Evolutionary conservation across 2,329 filamentous ascomycete genomes (phyloP).

Genomic region (Sphaerulina vaccinii): DNA sequence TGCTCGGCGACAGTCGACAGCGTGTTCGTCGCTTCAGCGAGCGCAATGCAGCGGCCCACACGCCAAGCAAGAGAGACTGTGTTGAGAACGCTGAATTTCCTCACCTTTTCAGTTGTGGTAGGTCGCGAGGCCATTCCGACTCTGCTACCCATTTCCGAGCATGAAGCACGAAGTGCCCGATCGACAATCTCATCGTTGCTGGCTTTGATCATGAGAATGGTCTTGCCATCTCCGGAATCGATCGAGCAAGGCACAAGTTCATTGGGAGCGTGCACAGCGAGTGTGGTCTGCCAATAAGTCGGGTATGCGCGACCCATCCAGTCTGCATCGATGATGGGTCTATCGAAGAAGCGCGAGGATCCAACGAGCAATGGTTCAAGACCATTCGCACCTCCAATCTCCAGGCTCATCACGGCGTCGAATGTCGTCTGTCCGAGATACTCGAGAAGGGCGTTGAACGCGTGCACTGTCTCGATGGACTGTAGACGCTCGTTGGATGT

Average conservation of each 20-base stretch:
- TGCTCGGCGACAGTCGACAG: conserved; percentile 57
- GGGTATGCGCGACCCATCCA: conserved; percentile 51
- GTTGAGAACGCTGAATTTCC: conserved; percentile 41
- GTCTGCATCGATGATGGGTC: conserved; percentile 46
- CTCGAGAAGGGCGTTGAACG: conserved; percentile 51
- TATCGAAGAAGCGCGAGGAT: conserved; percentile 51
- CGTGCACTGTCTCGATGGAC: conserved; percentile 52
- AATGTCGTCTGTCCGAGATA: conserved; percentile 47
- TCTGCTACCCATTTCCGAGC: conserved; percentile 43
- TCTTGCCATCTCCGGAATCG: conserved; percentile 48
- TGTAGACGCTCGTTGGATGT: conserved; percentile 61
- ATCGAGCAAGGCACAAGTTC: conserved; percentile 48
- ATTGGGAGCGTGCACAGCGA: conserved; percentile 44
- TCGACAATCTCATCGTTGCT: conserved; percentile 46
- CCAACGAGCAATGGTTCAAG: conserved; percentile 59
- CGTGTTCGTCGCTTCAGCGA: conserved; percentile 50
- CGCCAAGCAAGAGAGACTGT: conserved; percentile 48
- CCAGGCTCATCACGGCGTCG: conserved; percentile 61
- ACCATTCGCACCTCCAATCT: conserved; percentile 68
- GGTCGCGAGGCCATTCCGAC: conserved; percentile 45
- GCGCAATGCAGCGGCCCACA: conserved; percentile 60
- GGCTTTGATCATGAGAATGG: conserved; percentile 45
- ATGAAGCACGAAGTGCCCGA: conserved; percentile 40
- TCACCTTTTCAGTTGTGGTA: conserved; percentile 40
- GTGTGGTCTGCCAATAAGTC: conserved; percentile 45